Percentiles rank a stretch among this genome's conserved stretches.
phyloP scores from a whole-genome alignment of 1,284 basidiomycete genomes.

The Naganishia albida region DNA sequence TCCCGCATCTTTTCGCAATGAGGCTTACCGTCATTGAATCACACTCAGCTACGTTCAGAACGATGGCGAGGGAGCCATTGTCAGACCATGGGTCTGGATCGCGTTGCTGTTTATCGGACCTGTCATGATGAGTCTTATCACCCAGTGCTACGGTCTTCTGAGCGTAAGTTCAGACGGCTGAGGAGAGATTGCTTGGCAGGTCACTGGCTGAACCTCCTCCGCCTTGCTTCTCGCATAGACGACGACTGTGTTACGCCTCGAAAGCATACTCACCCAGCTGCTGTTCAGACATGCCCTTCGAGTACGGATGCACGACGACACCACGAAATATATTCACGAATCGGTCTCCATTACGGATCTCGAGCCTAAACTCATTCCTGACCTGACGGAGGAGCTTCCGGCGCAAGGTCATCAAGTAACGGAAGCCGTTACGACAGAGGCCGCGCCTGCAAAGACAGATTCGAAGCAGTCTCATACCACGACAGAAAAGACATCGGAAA shows the following conservation, averaged over 20 bases:
- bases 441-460: conserved; percentile 10
- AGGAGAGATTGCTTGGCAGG: not conserved
- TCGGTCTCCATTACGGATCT: not conserved
- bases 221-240: conserved; percentile 41
- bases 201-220: not conserved
- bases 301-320: conserved; percentile 59
- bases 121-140: conserved; percentile 45
- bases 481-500: conserved; percentile 21
- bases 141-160: conserved; percentile 47
- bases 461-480: conserved; percentile 24
- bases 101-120: conserved; percentile 63
- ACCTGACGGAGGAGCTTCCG: conserved; percentile 15
- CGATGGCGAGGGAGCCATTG: conserved; percentile 50
- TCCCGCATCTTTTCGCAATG: no score
- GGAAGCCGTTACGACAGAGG: conserved; percentile 15
- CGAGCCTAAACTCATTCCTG: conserved; percentile 20
- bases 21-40: no score
- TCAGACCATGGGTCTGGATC: conserved; percentile 66
- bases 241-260: conserved; percentile 54
- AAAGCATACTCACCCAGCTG: conserved; percentile 68
- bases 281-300: conserved; percentile 70
- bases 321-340: not conserved
- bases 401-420: conserved; percentile 13
- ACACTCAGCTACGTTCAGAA: conserved; percentile 56
- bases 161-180: conserved; percentile 1